A percentile compares a stretch with the other conserved stretches of the same genome.
Evolutionary conservation across 2,329 filamentous ascomycete species (phyloP).

Genomic region (Arachnomyces sp.): DNA sequence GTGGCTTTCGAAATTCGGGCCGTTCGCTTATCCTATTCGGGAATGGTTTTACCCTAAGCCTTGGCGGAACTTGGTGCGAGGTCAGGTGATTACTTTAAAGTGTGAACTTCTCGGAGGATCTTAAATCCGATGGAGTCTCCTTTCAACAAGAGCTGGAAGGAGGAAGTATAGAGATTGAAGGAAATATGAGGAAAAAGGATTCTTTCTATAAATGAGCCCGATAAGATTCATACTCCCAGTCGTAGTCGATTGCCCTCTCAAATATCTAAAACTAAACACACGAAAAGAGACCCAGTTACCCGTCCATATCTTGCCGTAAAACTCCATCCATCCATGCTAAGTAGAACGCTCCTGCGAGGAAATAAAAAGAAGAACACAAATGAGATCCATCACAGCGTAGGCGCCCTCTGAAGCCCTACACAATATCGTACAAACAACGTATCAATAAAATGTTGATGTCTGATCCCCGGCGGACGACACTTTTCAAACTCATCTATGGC

Average conservation of each 20-base stretch:
- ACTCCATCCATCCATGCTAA: no score
- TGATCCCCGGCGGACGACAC: constrained; percentile 72
- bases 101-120: no score
- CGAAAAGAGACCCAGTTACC: no score
- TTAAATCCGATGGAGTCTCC: no score
- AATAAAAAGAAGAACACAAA: not conserved
- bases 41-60: constrained; percentile 35
- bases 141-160: not conserved
- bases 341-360: not conserved
- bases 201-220: no score
- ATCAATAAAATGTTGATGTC: constrained; percentile 83
- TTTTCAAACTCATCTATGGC: constrained; percentile 72
- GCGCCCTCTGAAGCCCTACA: constrained; percentile 40
- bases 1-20: constrained; percentile 17
- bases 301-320: no score
- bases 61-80: constrained; percentile 1
- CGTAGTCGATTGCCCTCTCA: no score
- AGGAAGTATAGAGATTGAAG: not conserved
- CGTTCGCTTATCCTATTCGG: constrained; percentile 34
- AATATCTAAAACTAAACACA: no score
- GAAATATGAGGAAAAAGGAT: not conserved
- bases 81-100: constrained; percentile 1
- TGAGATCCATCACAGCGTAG: constrained; percentile 24
- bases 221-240: no score
- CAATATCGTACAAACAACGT: constrained; percentile 72